phyloP scores from a whole-genome alignment of 2,329 filamentous ascomycete genomes.

The Ophiostoma perfectum region DNA sequence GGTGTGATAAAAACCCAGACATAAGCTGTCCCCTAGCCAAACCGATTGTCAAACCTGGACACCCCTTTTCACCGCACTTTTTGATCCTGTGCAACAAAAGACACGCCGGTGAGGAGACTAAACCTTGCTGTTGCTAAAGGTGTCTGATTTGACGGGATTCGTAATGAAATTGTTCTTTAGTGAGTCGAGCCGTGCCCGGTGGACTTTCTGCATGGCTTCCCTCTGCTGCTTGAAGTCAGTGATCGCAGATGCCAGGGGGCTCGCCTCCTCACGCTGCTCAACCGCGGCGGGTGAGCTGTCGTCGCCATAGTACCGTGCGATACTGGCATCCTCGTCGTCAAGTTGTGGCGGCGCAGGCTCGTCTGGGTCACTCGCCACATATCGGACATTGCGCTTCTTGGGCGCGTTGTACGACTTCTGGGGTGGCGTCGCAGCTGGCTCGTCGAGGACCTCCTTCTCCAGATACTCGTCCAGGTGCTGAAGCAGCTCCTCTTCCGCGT shows the following conservation, averaged over 20 bases:
- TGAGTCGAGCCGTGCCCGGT: neutral
- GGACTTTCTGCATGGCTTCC: neutral
- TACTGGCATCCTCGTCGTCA: neutral
- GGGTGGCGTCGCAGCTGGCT: neutral
- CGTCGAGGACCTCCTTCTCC: neutral
- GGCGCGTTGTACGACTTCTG: neutral
- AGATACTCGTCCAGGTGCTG: constrained; percentile 4
- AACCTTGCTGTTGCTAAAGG: neutral
- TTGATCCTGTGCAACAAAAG: neutral
- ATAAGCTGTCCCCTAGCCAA: neutral
- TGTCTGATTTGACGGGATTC: neutral
- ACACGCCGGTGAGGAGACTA: neutral
- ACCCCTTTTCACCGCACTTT: no score
- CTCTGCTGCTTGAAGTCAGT: neutral
- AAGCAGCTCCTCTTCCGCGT: neutral
- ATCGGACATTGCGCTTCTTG: neutral
- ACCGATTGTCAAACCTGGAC: neutral
- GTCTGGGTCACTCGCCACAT: neutral
- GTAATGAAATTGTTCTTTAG: neutral
- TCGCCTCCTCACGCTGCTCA: neutral
- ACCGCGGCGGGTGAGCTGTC: neutral
- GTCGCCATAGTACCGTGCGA: neutral
- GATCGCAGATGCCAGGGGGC: neutral
- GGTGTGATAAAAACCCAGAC: neutral
- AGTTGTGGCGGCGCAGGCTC: neutral